Evolutionary conservation across 306 rosid genomes (phyloP), one percentile per base, ranked within the genome.

Genomic region (Cucumis melo): DNA sequence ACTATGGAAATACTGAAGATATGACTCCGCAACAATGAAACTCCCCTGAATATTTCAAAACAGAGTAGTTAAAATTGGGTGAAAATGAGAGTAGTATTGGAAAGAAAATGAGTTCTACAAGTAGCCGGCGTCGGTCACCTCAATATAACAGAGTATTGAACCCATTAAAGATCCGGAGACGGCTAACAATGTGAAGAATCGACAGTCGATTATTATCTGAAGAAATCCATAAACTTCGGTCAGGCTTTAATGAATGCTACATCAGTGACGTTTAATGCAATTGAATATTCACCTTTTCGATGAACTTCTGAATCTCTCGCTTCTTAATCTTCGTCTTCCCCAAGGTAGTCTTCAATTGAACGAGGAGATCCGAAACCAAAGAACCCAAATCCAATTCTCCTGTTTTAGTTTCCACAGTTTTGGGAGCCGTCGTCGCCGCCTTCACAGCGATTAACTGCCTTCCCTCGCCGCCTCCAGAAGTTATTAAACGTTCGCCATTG

Each of bases 81-180:
- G 32, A n/a, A 11, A 36, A 12, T 0, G 1, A 14, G 10, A 55
- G 44, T 8, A 36, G 23, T 54, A 34, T 8, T 29, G 10, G 38
- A 68, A 21, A 10, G 41, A 48, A 75, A 2, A 9, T 50, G 42
- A 17, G 20, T 24, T 58, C 19, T 13, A 58, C 2, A 23, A 70
- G 58, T 13, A 11, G 10, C n/a, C 50, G 21, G 72, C 29, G 16
- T 14, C 32, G 0, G 7, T 81, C 39, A 87, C 91, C 87, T 87
- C 86, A 9, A 87, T 32, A 63, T 77, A 87, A 76, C 91, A 87
- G 62, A 87, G 62, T 5, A 82, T 78, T 9, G 91, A 87, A 29
- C 86, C 91, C 42, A 87, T 39, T 68, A 87, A 80, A 11, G 86
- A 79, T 27, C 91, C 91, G 5, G 82, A 85, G 44, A 87, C 87